Percentiles rank a stretch among this genome's conserved stretches.
Evolutionary conservation across 1,284 basidiomycete genomes (phyloP).

Genomic region (Veloporphyrellus conicus): DNA sequence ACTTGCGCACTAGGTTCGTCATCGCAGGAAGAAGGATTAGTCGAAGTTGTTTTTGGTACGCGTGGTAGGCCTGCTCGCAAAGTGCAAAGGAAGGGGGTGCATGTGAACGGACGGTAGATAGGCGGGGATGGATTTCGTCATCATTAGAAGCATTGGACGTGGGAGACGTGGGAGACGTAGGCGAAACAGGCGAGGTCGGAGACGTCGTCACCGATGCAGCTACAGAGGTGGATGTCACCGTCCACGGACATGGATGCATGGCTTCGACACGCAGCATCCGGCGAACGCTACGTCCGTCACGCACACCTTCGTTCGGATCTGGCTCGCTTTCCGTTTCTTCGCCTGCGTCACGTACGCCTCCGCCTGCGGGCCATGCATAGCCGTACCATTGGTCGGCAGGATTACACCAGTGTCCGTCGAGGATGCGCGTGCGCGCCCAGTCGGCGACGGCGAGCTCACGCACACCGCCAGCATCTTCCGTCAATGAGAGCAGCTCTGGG

Average conservation of each 20-base stretch:
- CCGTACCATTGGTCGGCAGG: conserved; percentile 65
- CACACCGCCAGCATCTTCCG: conserved; percentile 57
- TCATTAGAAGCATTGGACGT: conserved; percentile 9
- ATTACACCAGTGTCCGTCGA: conserved; percentile 70
- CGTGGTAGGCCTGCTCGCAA: conserved; percentile 56
- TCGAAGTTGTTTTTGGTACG: conserved; percentile 54
- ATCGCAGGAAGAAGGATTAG: conserved; percentile 58
- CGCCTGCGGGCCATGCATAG: conserved; percentile 37
- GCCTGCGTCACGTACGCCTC: conserved; percentile 30
- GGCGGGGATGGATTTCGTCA: conserved; percentile 47
- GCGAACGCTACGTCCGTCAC: conserved; percentile 22
- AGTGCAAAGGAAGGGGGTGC: conserved; percentile 53
- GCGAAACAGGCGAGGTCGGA: conserved; percentile 15
- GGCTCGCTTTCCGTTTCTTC: conserved; percentile 32
- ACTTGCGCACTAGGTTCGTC: conserved; percentile 59
- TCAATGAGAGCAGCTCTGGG: conserved; percentile 52
- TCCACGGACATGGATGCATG: conserved; percentile 67
- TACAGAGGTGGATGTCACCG: conserved; percentile 25
- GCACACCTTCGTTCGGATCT: conserved; percentile 22
- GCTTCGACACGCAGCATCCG: conserved; percentile 45
- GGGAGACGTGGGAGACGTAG: conserved; percentile 16
- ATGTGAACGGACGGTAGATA: conserved; percentile 40
- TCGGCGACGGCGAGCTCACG: conserved; percentile 65
- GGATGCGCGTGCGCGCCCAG: conserved; percentile 64
- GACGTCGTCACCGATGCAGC: conserved; percentile 11